Base-by-base conservation (phyloP, 176 grass and related monocot genomes). In the Phoenix roebelenii region DNA sequence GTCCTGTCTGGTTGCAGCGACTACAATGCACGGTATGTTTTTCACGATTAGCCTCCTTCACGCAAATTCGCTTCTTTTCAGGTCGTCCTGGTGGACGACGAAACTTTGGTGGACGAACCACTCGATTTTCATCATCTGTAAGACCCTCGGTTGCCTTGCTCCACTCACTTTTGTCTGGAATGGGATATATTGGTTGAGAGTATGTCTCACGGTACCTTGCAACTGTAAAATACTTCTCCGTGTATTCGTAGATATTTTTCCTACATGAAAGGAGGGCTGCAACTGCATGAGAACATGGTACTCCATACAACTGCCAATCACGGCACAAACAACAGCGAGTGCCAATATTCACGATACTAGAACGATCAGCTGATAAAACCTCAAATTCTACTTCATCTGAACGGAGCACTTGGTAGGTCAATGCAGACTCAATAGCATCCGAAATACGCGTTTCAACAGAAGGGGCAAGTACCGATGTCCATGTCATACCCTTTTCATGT, bases 301-400 rank as follows among this genome's bases (percentile, higher is more conserved):
- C 63, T 30, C 70, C 70, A 63, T 64, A 9, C 50, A 63, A 48
- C 50, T 73, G 70, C 70, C 70, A 73, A 35, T 73, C 59, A 63
- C 44, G 70, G 17, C 70, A 73, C 4, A 59, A 73, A 44, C 70
- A 73, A 23, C 26, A 55, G 30, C 18, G 70, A 9, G 5, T 73
- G 15, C 70, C 70, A 7, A 73, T 73, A 35, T 73, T 73, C 26
- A 73, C 70, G n/a, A 73, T 63, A 29, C 35, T 44, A 12, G 70
- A 73, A 14, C 70, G 51, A 55, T 73, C 51, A 15, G 59, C 18
- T 62, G 70, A 73, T 19, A 73, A 22, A 52, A 73, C 70, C 59
- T 73, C 70, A 55, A 73, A 73, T 63, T 73, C 70, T n/a, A 73
- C 50, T 48, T 73, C 70, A 49, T 73, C 70, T 6, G 70, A 73